These are phyloP conservation scores for Sinapis alba DNA, from an alignment of 441 rosid genomes.

Conservation along the genomic window DNA sequence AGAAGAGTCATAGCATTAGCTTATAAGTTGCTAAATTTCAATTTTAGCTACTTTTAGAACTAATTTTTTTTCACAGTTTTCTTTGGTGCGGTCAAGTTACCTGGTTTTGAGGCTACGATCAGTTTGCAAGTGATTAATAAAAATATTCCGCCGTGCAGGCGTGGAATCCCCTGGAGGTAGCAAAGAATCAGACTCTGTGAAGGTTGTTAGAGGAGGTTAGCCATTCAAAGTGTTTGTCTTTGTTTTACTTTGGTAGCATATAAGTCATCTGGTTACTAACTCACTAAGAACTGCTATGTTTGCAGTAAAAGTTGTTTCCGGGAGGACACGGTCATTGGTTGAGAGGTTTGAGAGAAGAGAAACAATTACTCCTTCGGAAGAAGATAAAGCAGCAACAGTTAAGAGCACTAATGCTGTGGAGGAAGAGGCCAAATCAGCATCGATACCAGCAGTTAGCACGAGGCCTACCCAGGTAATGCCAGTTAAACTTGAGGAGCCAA, in stretches of 20 bases:
- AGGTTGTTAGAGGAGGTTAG: constrained; percentile 90
- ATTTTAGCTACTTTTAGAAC: background rate
- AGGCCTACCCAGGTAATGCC: constrained; percentile 18
- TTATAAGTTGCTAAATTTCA: background rate
- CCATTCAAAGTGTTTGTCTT: constrained; percentile 20
- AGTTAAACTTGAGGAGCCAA: constrained; percentile 27
- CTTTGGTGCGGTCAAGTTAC: background rate
- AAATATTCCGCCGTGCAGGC: constrained; percentile 47
- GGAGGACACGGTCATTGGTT: constrained; percentile 87
- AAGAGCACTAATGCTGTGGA: constrained; percentile 15
- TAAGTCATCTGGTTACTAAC: constrained; percentile 25
- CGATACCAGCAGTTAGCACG: constrained; percentile 9
- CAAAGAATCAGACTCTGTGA: constrained; percentile 53
- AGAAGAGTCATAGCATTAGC: background rate
- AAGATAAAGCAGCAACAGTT: constrained; percentile 25
- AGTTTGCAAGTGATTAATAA: background rate
- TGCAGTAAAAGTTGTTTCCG: constrained; percentile 84
- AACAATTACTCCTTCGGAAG: constrained; percentile 38
- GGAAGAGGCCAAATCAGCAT: constrained; percentile 11
- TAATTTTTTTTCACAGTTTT: background rate
- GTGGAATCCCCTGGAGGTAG: constrained; percentile 39
- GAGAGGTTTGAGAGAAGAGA: constrained; percentile 89
- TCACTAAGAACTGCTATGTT: constrained; percentile 30
- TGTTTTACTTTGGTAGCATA: constrained; percentile 18
- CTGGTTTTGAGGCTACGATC: background rate